Conservation (phyloP, 1,284 basidiomycete genomes). For the Amylostereum areolatum region DNA sequence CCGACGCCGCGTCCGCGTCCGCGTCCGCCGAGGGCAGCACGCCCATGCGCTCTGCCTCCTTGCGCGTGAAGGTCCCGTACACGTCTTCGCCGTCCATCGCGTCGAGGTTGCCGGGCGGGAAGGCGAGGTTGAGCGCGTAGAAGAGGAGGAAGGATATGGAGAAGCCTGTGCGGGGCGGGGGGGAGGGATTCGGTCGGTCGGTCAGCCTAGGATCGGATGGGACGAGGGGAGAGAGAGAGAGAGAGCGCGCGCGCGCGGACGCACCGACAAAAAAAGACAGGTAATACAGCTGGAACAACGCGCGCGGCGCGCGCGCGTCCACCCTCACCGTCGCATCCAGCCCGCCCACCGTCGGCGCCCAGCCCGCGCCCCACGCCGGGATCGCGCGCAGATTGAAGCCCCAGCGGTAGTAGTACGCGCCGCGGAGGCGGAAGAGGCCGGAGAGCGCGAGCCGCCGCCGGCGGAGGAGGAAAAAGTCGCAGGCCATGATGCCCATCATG, state of each 20-base stretch:
- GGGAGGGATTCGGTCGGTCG: too few relatives aligned
- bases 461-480: conserved; percentile 10
- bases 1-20: too few relatives aligned
- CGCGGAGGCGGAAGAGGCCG: conserved; percentile 6
- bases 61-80: conserved; percentile 10
- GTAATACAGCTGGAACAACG: conserved; percentile 13
- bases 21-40: neutral
- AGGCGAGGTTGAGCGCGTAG: conserved; percentile 8
- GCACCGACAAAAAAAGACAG: conserved; percentile 12
- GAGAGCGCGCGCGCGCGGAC: neutral
- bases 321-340: conserved; percentile 5
- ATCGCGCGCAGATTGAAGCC: conserved; percentile 13
- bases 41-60: conserved; percentile 3
- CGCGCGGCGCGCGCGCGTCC: conserved; percentile 2
- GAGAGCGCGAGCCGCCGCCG: conserved; percentile 4
- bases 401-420: conserved; percentile 10
- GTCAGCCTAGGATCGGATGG: neutral
- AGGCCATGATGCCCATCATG: conserved; percentile 12
- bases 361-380: conserved; percentile 12
- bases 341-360: conserved; percentile 13
- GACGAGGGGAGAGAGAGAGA: neutral
- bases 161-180: neutral
- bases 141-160: conserved; percentile 8
- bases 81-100: conserved; percentile 9
- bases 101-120: conserved; percentile 7